phyloP scores from a whole-genome alignment of 306 rosid genomes.

The Luffa acutangula region DNA sequence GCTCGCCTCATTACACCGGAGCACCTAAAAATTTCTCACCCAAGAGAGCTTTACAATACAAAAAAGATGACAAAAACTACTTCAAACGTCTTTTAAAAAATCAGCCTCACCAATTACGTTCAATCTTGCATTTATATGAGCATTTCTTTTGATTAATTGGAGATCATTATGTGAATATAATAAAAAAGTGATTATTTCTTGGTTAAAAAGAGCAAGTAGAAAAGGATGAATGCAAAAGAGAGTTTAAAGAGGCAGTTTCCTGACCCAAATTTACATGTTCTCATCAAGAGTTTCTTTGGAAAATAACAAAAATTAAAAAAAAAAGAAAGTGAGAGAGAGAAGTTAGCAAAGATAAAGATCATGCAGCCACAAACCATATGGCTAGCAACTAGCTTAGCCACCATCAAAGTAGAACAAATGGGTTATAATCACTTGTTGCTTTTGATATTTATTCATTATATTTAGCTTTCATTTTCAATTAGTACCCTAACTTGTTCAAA shows the following conservation, averaged over 20 bases:
- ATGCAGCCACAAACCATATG: not conserved
- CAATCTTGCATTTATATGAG: too few relatives aligned
- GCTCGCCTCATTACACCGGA: too few relatives aligned
- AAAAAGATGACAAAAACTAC: too few relatives aligned
- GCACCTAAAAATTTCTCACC: too few relatives aligned
- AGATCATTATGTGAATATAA: too few relatives aligned
- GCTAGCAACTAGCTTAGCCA: not conserved
- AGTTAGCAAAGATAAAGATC: not conserved
- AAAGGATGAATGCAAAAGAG: not conserved
- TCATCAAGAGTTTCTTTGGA: not conserved
- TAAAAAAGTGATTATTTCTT: not conserved
- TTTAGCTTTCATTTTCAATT: not conserved
- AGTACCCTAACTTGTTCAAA: not conserved
- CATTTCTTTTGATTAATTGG: not conserved
- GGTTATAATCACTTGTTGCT: not conserved
- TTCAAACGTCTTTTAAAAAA: too few relatives aligned
- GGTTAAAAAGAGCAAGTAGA: not conserved
- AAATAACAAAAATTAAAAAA: not conserved
- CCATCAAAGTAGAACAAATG: not conserved
- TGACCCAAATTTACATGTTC: not conserved
- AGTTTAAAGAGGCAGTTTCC: not conserved
- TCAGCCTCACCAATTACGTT: too few relatives aligned
- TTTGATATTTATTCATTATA: constrained; percentile 6
- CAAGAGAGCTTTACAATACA: too few relatives aligned
- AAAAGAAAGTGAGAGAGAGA: not conserved